A percentile compares a stretch with the other conserved stretches of the same genome.
Conservation (phyloP, 2,329 filamentous ascomycete genomes). For the Chalara sp. region DNA sequence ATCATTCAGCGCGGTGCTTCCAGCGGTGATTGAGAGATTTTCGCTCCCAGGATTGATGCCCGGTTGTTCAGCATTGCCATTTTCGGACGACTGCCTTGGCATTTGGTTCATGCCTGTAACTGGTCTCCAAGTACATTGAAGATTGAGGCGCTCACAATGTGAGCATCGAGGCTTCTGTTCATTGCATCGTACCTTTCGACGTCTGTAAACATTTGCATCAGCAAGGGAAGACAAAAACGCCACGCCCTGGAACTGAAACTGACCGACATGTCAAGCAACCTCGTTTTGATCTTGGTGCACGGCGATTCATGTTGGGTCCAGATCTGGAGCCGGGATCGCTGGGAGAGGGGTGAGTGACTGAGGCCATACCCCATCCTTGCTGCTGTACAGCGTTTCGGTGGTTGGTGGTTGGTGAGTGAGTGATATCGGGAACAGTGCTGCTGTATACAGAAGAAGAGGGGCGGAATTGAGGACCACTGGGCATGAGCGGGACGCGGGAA, state of each 20-base stretch:
- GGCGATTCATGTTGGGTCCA: neutral
- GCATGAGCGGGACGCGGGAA: too few species aligned
- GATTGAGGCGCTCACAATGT: slow-evolving; percentile 45
- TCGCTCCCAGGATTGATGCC: neutral
- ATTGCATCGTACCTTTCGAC: slow-evolving; percentile 48
- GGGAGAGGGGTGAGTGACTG: too few species aligned
- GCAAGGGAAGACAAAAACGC: neutral
- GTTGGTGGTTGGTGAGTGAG: too few species aligned
- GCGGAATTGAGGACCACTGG: too few species aligned
- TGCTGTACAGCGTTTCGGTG: too few species aligned
- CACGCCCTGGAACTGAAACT: slow-evolving; percentile 12
- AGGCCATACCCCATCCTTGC: too few species aligned
- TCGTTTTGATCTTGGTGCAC: slow-evolving; percentile 26
- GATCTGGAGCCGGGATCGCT: too few species aligned
- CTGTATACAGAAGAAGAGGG: too few species aligned
- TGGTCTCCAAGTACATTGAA: slow-evolving; percentile 44
- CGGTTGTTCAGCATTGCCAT: neutral
- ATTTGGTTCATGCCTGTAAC: neutral
- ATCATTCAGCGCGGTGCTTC: neutral
- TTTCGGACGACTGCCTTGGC: neutral
- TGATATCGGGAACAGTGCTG: too few species aligned
- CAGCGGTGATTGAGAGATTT: neutral
- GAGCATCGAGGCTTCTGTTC: slow-evolving; percentile 45
- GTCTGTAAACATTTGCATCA: slow-evolving; percentile 9
- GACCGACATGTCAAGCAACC: slow-evolving; percentile 43